Evolutionary conservation across 257 asterid genomes (phyloP).

Genomic region (Lavandula angustifolia): DNA sequence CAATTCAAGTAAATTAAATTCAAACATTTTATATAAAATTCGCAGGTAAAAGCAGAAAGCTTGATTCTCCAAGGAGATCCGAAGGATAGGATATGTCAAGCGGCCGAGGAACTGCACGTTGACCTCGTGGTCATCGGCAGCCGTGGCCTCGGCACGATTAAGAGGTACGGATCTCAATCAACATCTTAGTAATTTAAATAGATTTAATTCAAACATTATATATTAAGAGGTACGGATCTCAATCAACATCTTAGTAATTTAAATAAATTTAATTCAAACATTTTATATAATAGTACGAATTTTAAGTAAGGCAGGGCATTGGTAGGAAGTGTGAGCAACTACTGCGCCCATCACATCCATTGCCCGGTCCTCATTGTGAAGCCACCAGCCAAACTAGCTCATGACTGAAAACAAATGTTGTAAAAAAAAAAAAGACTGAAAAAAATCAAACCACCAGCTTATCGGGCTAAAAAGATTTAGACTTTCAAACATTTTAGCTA

Average conservation of each 20-base stretch:
- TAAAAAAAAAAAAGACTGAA: too few species aligned
- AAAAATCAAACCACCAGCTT: too few species aligned
- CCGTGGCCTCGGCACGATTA: slow-evolving; percentile 70
- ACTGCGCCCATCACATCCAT: slow-evolving; percentile 46
- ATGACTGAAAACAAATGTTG: slow-evolving; percentile 19
- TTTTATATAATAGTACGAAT: neutral
- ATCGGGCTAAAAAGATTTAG: too few species aligned
- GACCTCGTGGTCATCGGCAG: slow-evolving; percentile 75
- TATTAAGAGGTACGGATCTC: too few species aligned
- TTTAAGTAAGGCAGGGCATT: slow-evolving; percentile 41
- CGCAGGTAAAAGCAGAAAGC: slow-evolving; percentile 66
- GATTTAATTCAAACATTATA: too few species aligned
- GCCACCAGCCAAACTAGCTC: slow-evolving; percentile 44
- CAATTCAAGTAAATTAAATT: too few species aligned
- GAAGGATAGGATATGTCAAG: slow-evolving; percentile 64
- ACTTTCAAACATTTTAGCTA: too few species aligned
- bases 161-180: slow-evolving; percentile 53
- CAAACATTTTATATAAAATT: neutral
- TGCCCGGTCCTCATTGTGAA: slow-evolving; percentile 61
- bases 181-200: too few species aligned
- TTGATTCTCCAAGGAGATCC: slow-evolving; percentile 70
- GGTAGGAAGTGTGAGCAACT: slow-evolving; percentile 60
- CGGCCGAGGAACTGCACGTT: slow-evolving; percentile 58
- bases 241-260: too few species aligned
- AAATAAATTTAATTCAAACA: too few species aligned